Evolutionary conservation across 306 rosid genomes (phyloP), one percentile per base, ranked within the genome.

Genomic region (Hippophae tibetana): DNA sequence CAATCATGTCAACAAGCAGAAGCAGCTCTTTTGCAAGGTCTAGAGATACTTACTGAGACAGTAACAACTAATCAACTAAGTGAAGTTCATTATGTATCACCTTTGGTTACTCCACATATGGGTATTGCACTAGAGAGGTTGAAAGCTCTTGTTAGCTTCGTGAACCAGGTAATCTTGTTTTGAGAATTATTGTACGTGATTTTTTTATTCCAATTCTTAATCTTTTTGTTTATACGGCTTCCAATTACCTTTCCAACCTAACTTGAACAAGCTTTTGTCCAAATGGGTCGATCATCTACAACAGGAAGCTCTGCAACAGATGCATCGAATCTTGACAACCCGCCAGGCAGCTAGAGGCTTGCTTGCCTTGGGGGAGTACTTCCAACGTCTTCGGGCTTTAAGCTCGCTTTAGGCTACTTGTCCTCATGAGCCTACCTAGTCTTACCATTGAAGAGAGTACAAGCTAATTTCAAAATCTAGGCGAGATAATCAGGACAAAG

Each of bases 1-100:
- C 81, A 84, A 62, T 81, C 96, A 47, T 92, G 96, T 69, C 82
- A 77, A 69, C 98, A 92, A 74, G 96, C 93, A 62, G 98, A 92
- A 78, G 98, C 87, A 58, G 98, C 98, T 13, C 84, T 92, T 56
- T 71, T 84, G 11, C 95, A 85, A 73, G 98, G 98, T 14, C 80
- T 80, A 93, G 89, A 85, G 62, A 71, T 70, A 43, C 78, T 92
- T 45, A 78, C 82, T n/a, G 83, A 79, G 5, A 59, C 79, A 41
- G 78, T 85, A 27, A 93, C 79, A 47, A 81, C 69, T 47, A 82
- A 87, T 57, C 80, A 68, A 56, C 58, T 71, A 7, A 67, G 68
- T 47, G 89, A 87, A 67, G 95, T 76, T 58, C 62, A 52, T 63
- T 64, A 59, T 75, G 56, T 59, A 49, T 79, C 82, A 10, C 84